Percentiles rank a stretch among this genome's conserved stretches.
These are phyloP conservation scores for Tricholoma sp. DNA, from an alignment of 768 basidiomycete genomes.

Conservation along the genomic window DNA sequence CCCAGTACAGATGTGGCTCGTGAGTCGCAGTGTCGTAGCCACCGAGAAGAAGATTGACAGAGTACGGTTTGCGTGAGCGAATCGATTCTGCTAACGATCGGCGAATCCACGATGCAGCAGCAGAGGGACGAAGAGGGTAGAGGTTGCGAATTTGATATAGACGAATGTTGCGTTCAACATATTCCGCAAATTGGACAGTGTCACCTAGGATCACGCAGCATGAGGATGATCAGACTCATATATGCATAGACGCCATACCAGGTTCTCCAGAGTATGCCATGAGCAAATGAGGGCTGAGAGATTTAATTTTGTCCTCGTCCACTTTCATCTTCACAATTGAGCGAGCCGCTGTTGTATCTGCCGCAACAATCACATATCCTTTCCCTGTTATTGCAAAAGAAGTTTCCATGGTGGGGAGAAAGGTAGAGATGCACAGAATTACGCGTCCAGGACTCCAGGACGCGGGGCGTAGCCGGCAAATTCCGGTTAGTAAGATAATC, in stretches of 20 bases:
- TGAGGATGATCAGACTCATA: neutral
- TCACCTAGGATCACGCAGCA: constrained; percentile 54
- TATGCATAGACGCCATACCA: constrained; percentile 39
- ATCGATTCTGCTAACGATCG: constrained; percentile 84
- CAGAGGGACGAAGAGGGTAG: constrained; percentile 82
- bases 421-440: constrained; percentile 6
- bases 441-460: constrained; percentile 17
- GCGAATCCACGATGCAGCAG: constrained; percentile 95
- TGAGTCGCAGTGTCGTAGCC: constrained; percentile 81
- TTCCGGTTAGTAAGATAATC: constrained; percentile 4
- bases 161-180: constrained; percentile 91
- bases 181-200: constrained; percentile 96
- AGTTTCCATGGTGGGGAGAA: constrained; percentile 62
- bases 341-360: constrained; percentile 83
- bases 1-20: constrained; percentile 84
- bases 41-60: constrained; percentile 89
- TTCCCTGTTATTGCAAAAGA: constrained; percentile 91
- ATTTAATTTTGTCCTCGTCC: constrained; percentile 96
- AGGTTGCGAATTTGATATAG: constrained; percentile 94
- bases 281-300: constrained; percentile 82
- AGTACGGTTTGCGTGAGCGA: constrained; percentile 82
- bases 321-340: constrained; percentile 98
- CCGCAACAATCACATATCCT: constrained; percentile 88
- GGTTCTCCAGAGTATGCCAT: constrained; percentile 97
- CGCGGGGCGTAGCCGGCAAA: constrained; percentile 14